A percentile compares a stretch with the other conserved stretches of the same genome.
These are phyloP conservation scores for Penicillium fimorum DNA, from an alignment of 495 filamentous ascomycete genomes.

Conservation along the genomic window DNA sequence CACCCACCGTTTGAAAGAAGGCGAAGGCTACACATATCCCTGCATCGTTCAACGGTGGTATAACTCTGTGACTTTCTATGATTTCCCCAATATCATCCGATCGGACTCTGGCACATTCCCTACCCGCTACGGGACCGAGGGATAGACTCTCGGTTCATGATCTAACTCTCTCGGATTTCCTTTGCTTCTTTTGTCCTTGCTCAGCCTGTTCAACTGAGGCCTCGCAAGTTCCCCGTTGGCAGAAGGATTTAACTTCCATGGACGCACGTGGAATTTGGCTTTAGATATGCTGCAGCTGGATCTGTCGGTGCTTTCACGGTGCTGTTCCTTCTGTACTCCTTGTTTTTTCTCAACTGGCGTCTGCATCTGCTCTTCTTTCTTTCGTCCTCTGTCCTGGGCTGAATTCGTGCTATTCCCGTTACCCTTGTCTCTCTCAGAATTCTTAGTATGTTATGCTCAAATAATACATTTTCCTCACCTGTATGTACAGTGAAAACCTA, in stretches of 20 bases:
- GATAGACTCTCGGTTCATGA: constrained; percentile 16
- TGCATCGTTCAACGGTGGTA: constrained; percentile 4
- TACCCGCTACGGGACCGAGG: constrained; percentile 13
- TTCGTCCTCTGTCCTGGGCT: constrained; percentile 23
- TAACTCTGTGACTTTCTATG: constrained; percentile 14
- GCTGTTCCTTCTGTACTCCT: constrained; percentile 26
- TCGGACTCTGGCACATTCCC: constrained; percentile 6
- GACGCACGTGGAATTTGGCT: constrained; percentile 35
- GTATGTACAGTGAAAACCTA: constrained; percentile 15
- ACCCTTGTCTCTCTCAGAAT: constrained; percentile 20
- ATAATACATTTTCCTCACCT: constrained; percentile 39
- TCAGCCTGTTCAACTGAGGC: constrained; percentile 10
- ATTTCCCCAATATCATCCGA: constrained; percentile 9
- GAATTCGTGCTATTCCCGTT: constrained; percentile 32
- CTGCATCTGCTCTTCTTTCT: constrained; percentile 32
- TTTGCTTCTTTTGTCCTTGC: constrained; percentile 23
- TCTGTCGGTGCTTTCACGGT: constrained; percentile 25
- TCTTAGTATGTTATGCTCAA: constrained; percentile 41
- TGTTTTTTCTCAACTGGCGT: constrained; percentile 38
- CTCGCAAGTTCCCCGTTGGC: constrained; percentile 12
- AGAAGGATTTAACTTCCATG: constrained; percentile 18
- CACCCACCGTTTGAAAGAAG: constrained; percentile 5
- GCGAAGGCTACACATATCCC: neutral
- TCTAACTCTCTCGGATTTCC: constrained; percentile 22
- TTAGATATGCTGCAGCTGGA: constrained; percentile 38